Base-by-base conservation (phyloP, 768 basidiomycete genomes). In the Suillus lakei region DNA sequence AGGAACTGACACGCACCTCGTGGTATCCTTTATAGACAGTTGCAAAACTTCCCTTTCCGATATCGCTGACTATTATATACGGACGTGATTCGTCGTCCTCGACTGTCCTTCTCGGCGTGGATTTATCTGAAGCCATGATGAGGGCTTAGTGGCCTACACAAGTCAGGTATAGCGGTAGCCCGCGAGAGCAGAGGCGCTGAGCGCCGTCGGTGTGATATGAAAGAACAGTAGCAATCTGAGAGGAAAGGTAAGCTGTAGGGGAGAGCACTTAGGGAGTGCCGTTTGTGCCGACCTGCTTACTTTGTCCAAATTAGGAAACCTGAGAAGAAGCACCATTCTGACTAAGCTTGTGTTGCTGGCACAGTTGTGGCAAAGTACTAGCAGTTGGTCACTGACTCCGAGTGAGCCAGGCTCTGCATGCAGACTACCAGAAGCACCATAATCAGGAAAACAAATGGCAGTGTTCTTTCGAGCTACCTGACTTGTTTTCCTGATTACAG, bases 1-100 rank as follows among this genome's bases (percentile, higher is more conserved):
- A 30, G 18, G 23, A 38, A 4, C 48, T 8, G n/a, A 30, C 38
- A 79, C 90, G 64, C 69, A 93, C 96, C 79, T 91, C 89, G 76
- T 96, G 91, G 80, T 94, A 95, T 60, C 95, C 96, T 70, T 94
- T 93, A 77, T 94, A 96, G 46, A 99, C 97, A 0, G 92, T 97
- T 18, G 97, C 97, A 77, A 99, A 99, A 76, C 92, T 95, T 21
- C 97, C 97, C 76, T 92, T 93, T 41, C 93, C 93, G 62, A 95
- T 88, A 71, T 92, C 87, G 63, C 80, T 82, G 9, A 87, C 87
- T 66, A 95, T 88, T 68, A 95, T 84, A 71, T 94, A 95, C 32
- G 93, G 93, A 69, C 81, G 85, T 53, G 87, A 82, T 68, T 93
- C 91, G 66, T 91, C 88, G 66, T 92, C 90, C 64, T 91, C 89